These are phyloP conservation scores for Astragalus glycyphyllos DNA, from an alignment of 306 rosid genomes.

Conservation along the genomic window DNA sequence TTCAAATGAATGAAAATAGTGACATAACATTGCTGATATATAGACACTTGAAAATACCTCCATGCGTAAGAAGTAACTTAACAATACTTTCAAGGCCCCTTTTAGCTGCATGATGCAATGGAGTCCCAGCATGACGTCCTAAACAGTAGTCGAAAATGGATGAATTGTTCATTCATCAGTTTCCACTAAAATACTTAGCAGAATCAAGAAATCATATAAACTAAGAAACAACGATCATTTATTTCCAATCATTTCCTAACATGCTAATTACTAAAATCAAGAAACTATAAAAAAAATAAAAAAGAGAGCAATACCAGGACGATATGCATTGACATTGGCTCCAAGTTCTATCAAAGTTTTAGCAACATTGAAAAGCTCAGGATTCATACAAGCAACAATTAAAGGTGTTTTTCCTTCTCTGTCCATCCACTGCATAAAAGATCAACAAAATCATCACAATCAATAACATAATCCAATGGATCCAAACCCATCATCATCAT, in stretches of 20 bases:
- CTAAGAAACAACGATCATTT: slow-evolving; percentile 8
- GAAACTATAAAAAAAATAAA: not conserved
- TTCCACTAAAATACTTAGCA: slow-evolving; percentile 1
- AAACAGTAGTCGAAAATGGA: slow-evolving; percentile 28
- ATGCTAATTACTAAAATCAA: slow-evolving; percentile 3
- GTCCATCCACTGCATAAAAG: slow-evolving; percentile 71
- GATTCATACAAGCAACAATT: slow-evolving; percentile 86
- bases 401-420: slow-evolving; percentile 84
- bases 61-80: slow-evolving; percentile 76
- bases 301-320: slow-evolving; percentile 66
- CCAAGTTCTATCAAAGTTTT: slow-evolving; percentile 88
- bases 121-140: slow-evolving; percentile 93
- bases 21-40: slow-evolving; percentile 3
- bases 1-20: slow-evolving; percentile 29
- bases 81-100: slow-evolving; percentile 78
- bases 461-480: slow-evolving; percentile 38
- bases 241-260: slow-evolving; percentile 23
- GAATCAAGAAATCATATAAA: slow-evolving; percentile 33
- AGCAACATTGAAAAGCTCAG: slow-evolving; percentile 67
- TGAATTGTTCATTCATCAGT: slow-evolving; percentile 31
- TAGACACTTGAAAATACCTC: slow-evolving; percentile 62
- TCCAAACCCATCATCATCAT: slow-evolving; percentile 22
- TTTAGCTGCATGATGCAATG: slow-evolving; percentile 97
- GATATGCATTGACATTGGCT: slow-evolving; percentile 86
- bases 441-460: slow-evolving; percentile 36